Evolutionary conservation across 2,329 filamentous ascomycete species (phyloP), one percentile per base, ranked within the genome.

Genomic region (Fusarium sp.): DNA sequence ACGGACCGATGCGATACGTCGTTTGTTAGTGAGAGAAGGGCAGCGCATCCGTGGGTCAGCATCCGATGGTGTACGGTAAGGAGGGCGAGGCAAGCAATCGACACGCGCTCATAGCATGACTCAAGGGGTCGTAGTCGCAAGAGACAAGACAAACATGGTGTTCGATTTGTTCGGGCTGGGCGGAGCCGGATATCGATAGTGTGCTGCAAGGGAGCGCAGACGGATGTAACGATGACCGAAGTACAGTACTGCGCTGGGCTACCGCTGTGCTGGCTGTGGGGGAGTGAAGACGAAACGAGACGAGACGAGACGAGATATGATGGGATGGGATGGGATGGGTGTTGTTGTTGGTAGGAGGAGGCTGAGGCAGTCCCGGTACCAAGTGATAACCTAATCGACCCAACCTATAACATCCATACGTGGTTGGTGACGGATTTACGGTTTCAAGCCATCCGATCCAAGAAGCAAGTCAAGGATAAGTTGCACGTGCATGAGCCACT

Each of bases 101-200:
- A 67, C 62, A 67, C 65, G 71, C 62, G 70, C 66, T 76, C 74
- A 76, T 73, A 71, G 64, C 70, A 76, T 76, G 74, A 74, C 74
- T 76, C 71, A 70, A 73, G 37, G 59, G 57, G 69, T 64, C 54
- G 65, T 29, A 72, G 57, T 57, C 69, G 61, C 51, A 71, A 61
- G 57, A 72, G 60, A 70, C 59, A 63, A 46, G 57, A 62, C 56
- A 55, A 69, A 70, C 74, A 76, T 74, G 65, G 67, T 76, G 57
- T 54, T 61, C 49, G 29, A 57, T 41, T 69, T 65, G 59, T 54
- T 58, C 49, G 52, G 57, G 57, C 45, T 57, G 61, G 59, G 48
- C 30, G 61, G 41, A 56, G 52, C 58, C 62, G 37, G 42, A 49
- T 55, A 60, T 66, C 52, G 64, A 65, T 66, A 71, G 70, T 44